Percentiles rank a stretch among this genome's conserved stretches.
phyloP scores from a whole-genome alignment of 345 rosid genomes.

The Aquilaria sinensis region DNA sequence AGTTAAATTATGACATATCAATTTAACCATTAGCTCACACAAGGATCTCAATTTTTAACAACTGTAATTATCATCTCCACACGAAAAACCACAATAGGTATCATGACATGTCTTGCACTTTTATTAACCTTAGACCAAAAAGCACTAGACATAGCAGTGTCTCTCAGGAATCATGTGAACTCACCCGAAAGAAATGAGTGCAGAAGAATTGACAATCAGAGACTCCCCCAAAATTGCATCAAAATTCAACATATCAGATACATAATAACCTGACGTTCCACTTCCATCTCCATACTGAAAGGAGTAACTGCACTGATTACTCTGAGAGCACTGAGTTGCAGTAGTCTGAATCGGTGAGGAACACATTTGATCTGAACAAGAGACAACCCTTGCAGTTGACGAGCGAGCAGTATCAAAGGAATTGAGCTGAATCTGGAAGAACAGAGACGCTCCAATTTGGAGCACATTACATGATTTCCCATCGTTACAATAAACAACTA shows the following conservation, averaged over 20 bases:
- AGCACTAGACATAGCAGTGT: background rate
- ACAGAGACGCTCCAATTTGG: slow-evolving; percentile 11
- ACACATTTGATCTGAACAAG: slow-evolving; percentile 49
- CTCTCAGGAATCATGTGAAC: slow-evolving; percentile 15
- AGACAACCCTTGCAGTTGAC: slow-evolving; percentile 50
- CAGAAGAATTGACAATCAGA: slow-evolving; percentile 67
- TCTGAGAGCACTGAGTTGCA: slow-evolving; percentile 60
- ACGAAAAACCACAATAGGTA: slow-evolving; percentile 1
- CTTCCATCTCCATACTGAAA: slow-evolving; percentile 94
- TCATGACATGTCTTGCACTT: too few relatives aligned
- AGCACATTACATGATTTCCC: slow-evolving; percentile 11
- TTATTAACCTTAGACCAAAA: background rate
- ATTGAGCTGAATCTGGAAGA: slow-evolving; percentile 66
- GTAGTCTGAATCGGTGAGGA: slow-evolving; percentile 52
- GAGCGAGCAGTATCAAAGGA: slow-evolving; percentile 68
- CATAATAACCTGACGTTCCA: slow-evolving; percentile 88
- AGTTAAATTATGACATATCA: too few relatives aligned
- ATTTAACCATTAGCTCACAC: too few relatives aligned
- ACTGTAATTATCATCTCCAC: too few relatives aligned
- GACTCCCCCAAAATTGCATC: slow-evolving; percentile 70
- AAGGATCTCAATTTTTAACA: too few relatives aligned
- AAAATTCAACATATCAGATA: slow-evolving; percentile 61
- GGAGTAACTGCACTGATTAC: slow-evolving; percentile 73
- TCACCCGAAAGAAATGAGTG: slow-evolving; percentile 80
- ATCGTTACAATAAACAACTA: slow-evolving; percentile 9